phyloP scores from a whole-genome alignment of 768 basidiomycete genomes.

The Crassisporium funariophilum region DNA sequence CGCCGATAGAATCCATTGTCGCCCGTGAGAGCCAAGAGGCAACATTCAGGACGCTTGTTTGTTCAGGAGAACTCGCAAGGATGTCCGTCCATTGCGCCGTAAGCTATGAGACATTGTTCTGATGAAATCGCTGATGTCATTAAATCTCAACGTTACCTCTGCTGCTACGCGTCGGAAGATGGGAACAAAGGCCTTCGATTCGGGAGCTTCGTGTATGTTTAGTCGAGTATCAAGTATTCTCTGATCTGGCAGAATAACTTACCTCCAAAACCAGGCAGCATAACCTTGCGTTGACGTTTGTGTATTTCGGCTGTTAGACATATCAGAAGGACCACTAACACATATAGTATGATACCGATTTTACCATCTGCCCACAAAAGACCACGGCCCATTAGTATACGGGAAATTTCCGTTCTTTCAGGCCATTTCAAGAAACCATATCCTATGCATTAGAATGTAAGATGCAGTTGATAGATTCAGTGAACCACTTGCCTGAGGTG shows the following conservation, averaged over 20 bases:
- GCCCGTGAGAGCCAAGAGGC: constrained; percentile 52
- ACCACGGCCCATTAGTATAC: constrained; percentile 53
- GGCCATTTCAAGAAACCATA: constrained; percentile 57
- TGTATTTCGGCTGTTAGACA: constrained; percentile 42
- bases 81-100: constrained; percentile 54
- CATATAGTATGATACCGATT: constrained; percentile 5
- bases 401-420: constrained; percentile 50
- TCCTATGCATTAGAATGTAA: constrained; percentile 29
- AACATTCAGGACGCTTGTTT: constrained; percentile 47
- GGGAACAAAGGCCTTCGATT: constrained; percentile 51
- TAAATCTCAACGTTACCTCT: constrained; percentile 35
- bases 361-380: constrained; percentile 57
- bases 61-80: constrained; percentile 42
- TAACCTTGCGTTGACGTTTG: constrained; percentile 53
- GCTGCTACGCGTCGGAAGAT: constrained; percentile 48
- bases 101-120: constrained; percentile 33
- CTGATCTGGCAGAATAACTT: constrained; percentile 4
- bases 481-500: constrained; percentile 42
- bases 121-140: background rate
- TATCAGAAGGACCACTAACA: background rate
- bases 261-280: constrained; percentile 60
- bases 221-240: constrained; percentile 1
- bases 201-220: constrained; percentile 35
- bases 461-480: background rate
- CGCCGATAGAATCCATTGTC: constrained; percentile 52